Evolutionary conservation across 768 basidiomycete species (phyloP).

Genomic region (Amanita inopinata): DNA sequence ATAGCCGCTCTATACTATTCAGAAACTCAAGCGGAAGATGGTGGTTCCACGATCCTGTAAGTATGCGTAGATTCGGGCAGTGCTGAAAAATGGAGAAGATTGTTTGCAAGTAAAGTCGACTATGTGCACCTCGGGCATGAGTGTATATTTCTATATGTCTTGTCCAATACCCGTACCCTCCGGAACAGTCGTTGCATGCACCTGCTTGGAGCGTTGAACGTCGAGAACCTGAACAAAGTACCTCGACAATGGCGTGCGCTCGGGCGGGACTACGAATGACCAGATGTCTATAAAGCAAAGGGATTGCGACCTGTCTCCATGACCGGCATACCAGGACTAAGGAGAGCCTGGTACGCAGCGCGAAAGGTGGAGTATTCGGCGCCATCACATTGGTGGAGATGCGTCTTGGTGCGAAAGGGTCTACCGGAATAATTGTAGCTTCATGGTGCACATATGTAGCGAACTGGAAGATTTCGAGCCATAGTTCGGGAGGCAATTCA

Average conservation of each 20-base stretch:
- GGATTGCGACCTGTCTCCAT: conserved; percentile 34
- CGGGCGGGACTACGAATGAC: conserved; percentile 35
- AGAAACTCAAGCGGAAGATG: conserved; percentile 34
- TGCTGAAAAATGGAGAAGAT: conserved; percentile 34
- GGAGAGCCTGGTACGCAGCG: conserved; percentile 40
- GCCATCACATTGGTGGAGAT: conserved; percentile 35
- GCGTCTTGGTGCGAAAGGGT: conserved; percentile 35
- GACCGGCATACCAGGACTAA: conserved; percentile 37
- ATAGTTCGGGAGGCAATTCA: conserved; percentile 39
- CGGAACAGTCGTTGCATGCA: not conserved
- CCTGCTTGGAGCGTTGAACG: conserved; percentile 3
- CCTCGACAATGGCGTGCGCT: conserved; percentile 27
- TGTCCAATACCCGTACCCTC: conserved; percentile 35
- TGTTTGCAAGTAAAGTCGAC: conserved; percentile 28
- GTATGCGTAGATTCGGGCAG: conserved; percentile 34
- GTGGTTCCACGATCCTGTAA: conserved; percentile 39
- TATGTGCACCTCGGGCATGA: conserved; percentile 29
- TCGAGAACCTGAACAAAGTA: conserved; percentile 21
- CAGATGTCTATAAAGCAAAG: conserved; percentile 36
- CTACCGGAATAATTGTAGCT: conserved; percentile 31
- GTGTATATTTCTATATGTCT: conserved; percentile 39
- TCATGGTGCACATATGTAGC: conserved; percentile 38
- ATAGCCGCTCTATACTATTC: conserved; percentile 27
- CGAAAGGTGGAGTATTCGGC: conserved; percentile 33
- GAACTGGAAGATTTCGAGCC: conserved; percentile 49